Conservation (phyloP, 2,329 filamentous ascomycete species). For the Neopestalotiopsis clavispora region DNA sequence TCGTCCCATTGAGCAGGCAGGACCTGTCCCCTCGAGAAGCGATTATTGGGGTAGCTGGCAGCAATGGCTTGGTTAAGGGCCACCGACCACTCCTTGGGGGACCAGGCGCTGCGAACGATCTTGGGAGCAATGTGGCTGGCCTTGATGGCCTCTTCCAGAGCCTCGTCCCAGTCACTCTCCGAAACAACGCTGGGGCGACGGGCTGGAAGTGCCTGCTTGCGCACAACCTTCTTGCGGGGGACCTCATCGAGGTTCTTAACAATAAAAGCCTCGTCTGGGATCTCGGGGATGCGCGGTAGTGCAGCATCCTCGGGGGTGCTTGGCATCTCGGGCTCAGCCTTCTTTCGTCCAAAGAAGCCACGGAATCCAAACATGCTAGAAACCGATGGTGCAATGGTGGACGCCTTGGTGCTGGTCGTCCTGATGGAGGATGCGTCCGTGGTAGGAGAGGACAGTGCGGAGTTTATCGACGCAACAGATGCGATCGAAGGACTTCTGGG, state of each 20-base stretch:
- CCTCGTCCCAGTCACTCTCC: slow-evolving; percentile 40
- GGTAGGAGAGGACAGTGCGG: slow-evolving; percentile 24
- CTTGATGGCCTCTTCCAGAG: slow-evolving; percentile 27
- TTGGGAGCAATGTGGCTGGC: slow-evolving; percentile 26
- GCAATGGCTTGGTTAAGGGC: slow-evolving; percentile 43
- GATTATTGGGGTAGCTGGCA: slow-evolving; percentile 33
- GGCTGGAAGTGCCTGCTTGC: slow-evolving; percentile 28
- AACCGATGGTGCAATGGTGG: slow-evolving; percentile 22
- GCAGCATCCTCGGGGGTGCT: slow-evolving; percentile 19
- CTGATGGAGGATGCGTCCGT: slow-evolving; percentile 26
- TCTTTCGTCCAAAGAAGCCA: slow-evolving; percentile 31
- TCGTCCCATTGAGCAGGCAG: slow-evolving; percentile 28
- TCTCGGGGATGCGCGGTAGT: slow-evolving; percentile 25
- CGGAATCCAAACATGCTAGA: slow-evolving; percentile 27
- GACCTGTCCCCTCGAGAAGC: slow-evolving; percentile 27
- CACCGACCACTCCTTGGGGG: slow-evolving; percentile 38
- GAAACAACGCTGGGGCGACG: slow-evolving; percentile 30
- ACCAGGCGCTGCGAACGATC: slow-evolving; percentile 23
- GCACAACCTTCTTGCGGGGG: slow-evolving; percentile 20
- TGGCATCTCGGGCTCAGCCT: slow-evolving; percentile 19
- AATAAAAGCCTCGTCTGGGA: slow-evolving; percentile 20
- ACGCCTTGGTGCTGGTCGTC: slow-evolving; percentile 27
- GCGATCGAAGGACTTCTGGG: slow-evolving; percentile 28
- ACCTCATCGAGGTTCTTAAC: slow-evolving; percentile 31
- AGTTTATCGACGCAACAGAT: slow-evolving; percentile 26